Evolutionary conservation across 2,329 filamentous ascomycete species (phyloP), one percentile per base, ranked within the genome.

Genomic region (Geoglossum cookeanum): DNA sequence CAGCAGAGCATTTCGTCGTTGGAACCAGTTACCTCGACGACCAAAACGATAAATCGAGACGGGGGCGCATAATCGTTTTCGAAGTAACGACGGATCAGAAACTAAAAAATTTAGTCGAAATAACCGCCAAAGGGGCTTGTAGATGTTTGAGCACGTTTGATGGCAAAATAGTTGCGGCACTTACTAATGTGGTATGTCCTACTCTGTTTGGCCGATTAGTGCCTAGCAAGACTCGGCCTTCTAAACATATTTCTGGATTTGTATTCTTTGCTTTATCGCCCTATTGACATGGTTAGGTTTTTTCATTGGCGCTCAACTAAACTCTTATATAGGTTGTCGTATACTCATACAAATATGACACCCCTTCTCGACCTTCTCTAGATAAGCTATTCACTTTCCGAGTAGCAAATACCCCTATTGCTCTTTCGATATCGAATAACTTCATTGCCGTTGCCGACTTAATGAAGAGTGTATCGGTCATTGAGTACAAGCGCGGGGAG

Each of bases 381-480:
- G 74, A 77, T 55, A 91, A 86, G 66, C 67, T 85, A 15, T 85
- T 87, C 0, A 80, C 81, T 1, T 94, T 89, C 68, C 80, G 89
- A 11, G 85, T 87, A 1, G 81, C 88, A 1, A 94, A 89, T 0
- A 86, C 87, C 35, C 90, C 92, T 0, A 80, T 94, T 15, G 87
- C 91, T 62, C 68, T 97, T 5, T 81, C 83, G 8, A 78, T 96
- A 13, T 79, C 80, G 1, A 85, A 78, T 0, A 82, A 84, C 62
- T 75, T 79, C 29, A 90, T 98, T 60, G 87, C 86, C 0, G 82
- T 97, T 8, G 86, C 84, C 0, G 92, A 98, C 65, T 72, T 98
- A 51, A 96, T 95, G 86, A 96, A 97, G 71, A 94, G 87, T 1
- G 75, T 94, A 29, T 83, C 85, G 1, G 72, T 97, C 4, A 74